Conservation (phyloP, 1,139 yeast species). For the Lodderomyces pseudojiufengensis region DNA sequence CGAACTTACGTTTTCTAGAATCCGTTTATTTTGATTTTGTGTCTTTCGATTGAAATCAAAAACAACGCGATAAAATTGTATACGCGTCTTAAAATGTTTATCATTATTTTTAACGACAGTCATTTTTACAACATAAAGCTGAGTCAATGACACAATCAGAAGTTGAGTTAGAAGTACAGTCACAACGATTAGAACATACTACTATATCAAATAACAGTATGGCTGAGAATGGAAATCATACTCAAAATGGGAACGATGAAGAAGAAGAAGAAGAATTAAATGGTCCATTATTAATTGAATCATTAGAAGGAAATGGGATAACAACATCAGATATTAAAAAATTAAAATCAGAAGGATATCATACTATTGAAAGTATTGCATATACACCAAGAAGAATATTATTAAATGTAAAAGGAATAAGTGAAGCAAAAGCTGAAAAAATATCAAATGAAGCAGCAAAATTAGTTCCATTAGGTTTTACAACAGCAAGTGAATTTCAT, state of each 20-base stretch:
- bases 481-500: conserved; percentile 95
- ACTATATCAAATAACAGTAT: conserved; percentile 3
- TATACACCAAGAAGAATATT: conserved; percentile 80
- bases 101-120: no score
- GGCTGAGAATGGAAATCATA: conserved; percentile 2
- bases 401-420: conserved; percentile 80
- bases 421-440: conserved; percentile 93
- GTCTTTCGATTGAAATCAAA: no score
- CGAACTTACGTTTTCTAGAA: no score
- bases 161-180: conserved; percentile 5
- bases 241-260: conserved; percentile 3
- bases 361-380: conserved; percentile 90
- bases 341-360: conserved; percentile 76
- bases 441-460: conserved; percentile 79
- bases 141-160: conserved; percentile 10
- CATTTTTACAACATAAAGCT: no score
- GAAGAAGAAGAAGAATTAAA: conserved; percentile 38
- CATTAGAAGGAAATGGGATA: conserved; percentile 80
- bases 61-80: no score
- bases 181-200: conserved; percentile 4
- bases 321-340: conserved; percentile 75
- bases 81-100: no score
- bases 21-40: no score
- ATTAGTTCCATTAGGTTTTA: conserved; percentile 92
- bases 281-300: conserved; percentile 46